A percentile compares a stretch with the other conserved stretches of the same genome.
phyloP scores from a whole-genome alignment of 495 filamentous ascomycete genomes.

The Cercophora scortea region DNA sequence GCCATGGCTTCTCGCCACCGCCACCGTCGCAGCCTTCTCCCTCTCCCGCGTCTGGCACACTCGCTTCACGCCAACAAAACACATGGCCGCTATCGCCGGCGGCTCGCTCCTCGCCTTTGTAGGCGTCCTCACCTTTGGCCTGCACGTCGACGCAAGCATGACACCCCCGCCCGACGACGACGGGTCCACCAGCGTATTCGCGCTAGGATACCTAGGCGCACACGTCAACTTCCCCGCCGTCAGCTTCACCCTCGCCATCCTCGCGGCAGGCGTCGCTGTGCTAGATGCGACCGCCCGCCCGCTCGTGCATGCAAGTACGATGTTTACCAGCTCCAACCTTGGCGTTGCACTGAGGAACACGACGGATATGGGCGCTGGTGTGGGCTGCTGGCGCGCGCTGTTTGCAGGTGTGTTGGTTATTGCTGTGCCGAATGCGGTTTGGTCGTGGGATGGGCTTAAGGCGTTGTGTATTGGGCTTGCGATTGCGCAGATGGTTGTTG shows the following conservation, averaged over 20 bases:
- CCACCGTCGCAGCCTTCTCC: constrained; percentile 16
- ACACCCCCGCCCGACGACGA: constrained; percentile 11
- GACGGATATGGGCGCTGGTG: constrained; percentile 33
- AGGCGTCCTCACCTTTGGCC: constrained; percentile 32
- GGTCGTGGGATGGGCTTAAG: constrained; percentile 26
- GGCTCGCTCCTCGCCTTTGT: constrained; percentile 29
- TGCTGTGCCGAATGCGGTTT: constrained; percentile 26
- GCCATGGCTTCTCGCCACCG: constrained; percentile 29
- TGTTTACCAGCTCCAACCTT: constrained; percentile 34
- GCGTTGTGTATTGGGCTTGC: constrained; percentile 26
- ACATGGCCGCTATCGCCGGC: constrained; percentile 21
- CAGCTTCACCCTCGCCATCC: constrained; percentile 31
- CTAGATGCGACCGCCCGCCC: constrained; percentile 27
- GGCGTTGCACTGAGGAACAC: constrained; percentile 29
- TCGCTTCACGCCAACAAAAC: constrained; percentile 17
- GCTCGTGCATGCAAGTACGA: constrained; percentile 31
- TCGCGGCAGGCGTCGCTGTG: constrained; percentile 25
- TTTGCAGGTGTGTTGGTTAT: constrained; percentile 32
- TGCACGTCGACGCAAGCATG: constrained; percentile 31
- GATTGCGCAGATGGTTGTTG: constrained; percentile 25
- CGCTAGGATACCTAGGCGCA: constrained; percentile 15
- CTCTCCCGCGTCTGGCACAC: constrained; percentile 13
- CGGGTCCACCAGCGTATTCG: constrained; percentile 15
- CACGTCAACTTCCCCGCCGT: constrained; percentile 29
- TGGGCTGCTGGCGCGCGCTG: constrained; percentile 22